Percentiles rank a stretch among this genome's conserved stretches.
Conservation (phyloP, 2,329 filamentous ascomycete genomes). For the Eutypella sp. region DNA sequence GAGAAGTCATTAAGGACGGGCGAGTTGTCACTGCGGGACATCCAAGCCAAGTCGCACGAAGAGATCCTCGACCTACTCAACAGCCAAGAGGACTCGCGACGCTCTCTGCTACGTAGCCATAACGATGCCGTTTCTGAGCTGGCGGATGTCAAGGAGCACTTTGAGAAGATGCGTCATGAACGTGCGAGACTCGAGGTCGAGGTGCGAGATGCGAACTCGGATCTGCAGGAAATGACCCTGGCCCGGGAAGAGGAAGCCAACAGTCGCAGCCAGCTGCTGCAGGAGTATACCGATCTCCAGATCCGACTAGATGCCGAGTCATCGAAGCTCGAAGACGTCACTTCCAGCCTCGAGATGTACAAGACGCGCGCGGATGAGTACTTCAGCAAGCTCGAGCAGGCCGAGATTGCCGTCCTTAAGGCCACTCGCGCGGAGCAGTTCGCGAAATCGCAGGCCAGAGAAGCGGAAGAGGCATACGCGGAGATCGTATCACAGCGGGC, state of each 20-base stretch:
- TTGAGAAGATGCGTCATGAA: conserved; percentile 79
- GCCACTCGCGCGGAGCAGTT: conserved; percentile 90
- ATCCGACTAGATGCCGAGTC: conserved; percentile 87
- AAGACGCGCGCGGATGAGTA: conserved; percentile 93
- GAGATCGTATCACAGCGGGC: conserved; percentile 88
- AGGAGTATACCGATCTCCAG: conserved; percentile 90
- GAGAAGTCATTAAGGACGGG: conserved; percentile 84
- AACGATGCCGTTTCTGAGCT: conserved; percentile 82
- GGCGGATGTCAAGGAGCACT: conserved; percentile 78
- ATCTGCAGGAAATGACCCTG: conserved; percentile 73
- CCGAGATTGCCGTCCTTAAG: conserved; percentile 91
- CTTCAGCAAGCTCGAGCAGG: conserved; percentile 94
- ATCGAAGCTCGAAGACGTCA: conserved; percentile 78
- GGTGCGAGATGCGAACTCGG: conserved; percentile 75
- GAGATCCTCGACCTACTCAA: conserved; percentile 90
- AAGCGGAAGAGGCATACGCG: conserved; percentile 87
- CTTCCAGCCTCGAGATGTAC: conserved; percentile 80
- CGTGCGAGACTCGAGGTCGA: conserved; percentile 79
- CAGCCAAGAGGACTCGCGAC: conserved; percentile 84
- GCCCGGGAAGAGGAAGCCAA: conserved; percentile 81
- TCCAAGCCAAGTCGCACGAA: conserved; percentile 90
- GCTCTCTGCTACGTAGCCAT: conserved; percentile 75
- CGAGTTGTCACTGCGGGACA: conserved; percentile 81
- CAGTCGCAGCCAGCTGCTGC: conserved; percentile 81
- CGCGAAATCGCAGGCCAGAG: conserved; percentile 80